Percentiles rank a stretch among this genome's conserved stretches.
Evolutionary conservation across 2,329 filamentous ascomycete species (phyloP).

Genomic region (Fusarium continuum): DNA sequence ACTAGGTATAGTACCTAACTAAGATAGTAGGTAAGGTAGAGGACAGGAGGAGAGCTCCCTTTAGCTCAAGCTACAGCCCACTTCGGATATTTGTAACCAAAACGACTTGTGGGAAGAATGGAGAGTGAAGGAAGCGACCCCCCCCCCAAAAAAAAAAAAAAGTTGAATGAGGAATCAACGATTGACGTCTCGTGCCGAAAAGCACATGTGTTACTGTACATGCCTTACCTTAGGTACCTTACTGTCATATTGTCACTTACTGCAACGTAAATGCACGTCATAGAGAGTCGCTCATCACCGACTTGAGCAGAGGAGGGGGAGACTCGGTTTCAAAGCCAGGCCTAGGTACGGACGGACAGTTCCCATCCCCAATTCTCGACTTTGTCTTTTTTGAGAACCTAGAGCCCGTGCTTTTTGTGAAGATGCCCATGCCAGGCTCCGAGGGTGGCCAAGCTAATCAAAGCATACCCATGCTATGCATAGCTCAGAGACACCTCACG

Average conservation of each 20-base stretch:
- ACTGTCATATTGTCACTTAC: too few species aligned
- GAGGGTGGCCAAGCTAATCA: too few species aligned
- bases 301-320: slow-evolving; percentile 7
- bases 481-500: too few species aligned
- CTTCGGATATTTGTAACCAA: slow-evolving; percentile 22
- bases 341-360: slow-evolving; percentile 17
- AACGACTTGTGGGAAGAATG: neutral
- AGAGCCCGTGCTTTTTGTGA: slow-evolving; percentile 9
- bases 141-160: neutral
- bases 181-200: neutral
- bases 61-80: slow-evolving; percentile 39
- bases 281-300: slow-evolving; percentile 20
- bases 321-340: slow-evolving; percentile 27
- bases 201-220: neutral
- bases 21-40: too few species aligned
- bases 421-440: neutral
- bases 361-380: too few species aligned
- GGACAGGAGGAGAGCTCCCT: too few species aligned
- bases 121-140: neutral
- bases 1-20: too few species aligned
- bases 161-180: neutral
- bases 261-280: slow-evolving; percentile 26
- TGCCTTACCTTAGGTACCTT: neutral
- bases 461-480: neutral
- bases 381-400: too few species aligned